These are phyloP conservation scores for Hagleromyces aurorensis DNA, from an alignment of 805 yeast species.

Conservation along the genomic window DNA sequence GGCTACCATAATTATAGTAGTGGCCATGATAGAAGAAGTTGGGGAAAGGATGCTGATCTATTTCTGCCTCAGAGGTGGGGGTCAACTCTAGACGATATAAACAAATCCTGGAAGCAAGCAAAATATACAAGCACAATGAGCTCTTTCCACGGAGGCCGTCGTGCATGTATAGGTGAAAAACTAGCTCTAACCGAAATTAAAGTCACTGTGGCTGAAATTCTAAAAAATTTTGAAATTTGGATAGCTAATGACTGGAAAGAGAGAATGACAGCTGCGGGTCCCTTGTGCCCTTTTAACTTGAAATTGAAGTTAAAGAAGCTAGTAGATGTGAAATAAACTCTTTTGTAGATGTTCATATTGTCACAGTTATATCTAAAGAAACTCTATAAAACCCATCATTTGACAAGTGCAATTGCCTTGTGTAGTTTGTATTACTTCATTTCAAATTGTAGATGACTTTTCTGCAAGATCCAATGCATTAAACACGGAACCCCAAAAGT, in stretches of 20 bases:
- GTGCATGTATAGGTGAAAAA: slow-evolving; percentile 56
- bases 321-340: not conserved
- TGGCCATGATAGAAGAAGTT: slow-evolving; percentile 36
- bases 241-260: slow-evolving; percentile 41
- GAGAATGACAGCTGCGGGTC: slow-evolving; percentile 50
- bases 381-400: too few species aligned
- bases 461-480: slow-evolving; percentile 34
- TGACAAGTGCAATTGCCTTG: too few species aligned
- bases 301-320: slow-evolving; percentile 19
- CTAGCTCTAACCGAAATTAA: slow-evolving; percentile 43
- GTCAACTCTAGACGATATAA: slow-evolving; percentile 30
- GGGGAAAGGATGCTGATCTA: slow-evolving; percentile 39
- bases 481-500: slow-evolving; percentile 42
- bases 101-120: slow-evolving; percentile 34
- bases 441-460: slow-evolving; percentile 19
- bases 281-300: slow-evolving; percentile 41
- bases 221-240: slow-evolving; percentile 32
- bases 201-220: slow-evolving; percentile 32
- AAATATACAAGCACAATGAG: slow-evolving; percentile 41
- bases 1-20: slow-evolving; percentile 50
- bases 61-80: slow-evolving; percentile 53
- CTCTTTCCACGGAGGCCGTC: slow-evolving; percentile 51
- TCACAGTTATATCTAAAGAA: too few species aligned
- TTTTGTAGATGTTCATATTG: too few species aligned
- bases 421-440: not conserved